These are phyloP conservation scores for Didymella pomorum DNA, from an alignment of 2,329 filamentous ascomycete genomes.

Conservation along the genomic window DNA sequence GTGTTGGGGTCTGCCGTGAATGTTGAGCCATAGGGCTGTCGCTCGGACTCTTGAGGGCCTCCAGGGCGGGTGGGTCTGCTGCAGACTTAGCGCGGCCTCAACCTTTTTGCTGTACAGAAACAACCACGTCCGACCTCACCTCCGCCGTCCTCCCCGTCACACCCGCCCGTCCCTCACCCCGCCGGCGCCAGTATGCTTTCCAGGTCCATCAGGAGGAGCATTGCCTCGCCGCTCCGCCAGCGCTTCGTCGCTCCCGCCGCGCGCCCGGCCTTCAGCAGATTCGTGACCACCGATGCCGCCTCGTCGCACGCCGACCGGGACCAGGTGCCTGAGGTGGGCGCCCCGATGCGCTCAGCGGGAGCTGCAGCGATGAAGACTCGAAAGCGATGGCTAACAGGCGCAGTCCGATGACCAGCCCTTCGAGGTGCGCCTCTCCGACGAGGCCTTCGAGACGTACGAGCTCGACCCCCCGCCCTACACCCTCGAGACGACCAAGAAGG, in stretches of 20 bases:
- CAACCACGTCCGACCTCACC: not conserved
- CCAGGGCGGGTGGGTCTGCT: slow-evolving; percentile 11
- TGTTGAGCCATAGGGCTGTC: slow-evolving; percentile 1
- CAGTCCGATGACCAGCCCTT: slow-evolving; percentile 95
- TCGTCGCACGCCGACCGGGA: slow-evolving; percentile 86
- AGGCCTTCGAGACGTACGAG: slow-evolving; percentile 99
- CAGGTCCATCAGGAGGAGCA: slow-evolving; percentile 51
- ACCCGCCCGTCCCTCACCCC: slow-evolving; percentile 27
- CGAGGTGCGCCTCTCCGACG: slow-evolving; percentile 89
- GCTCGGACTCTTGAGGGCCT: slow-evolving; percentile 1
- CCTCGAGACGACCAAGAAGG: slow-evolving; percentile 92
- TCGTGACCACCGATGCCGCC: slow-evolving; percentile 94
- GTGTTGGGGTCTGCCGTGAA: not conserved
- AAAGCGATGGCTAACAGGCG: slow-evolving; percentile 32
- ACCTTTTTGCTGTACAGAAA: slow-evolving; percentile 16
- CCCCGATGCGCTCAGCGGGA: slow-evolving; percentile 6
- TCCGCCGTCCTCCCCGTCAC: slow-evolving; percentile 23
- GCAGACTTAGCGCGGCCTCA: slow-evolving; percentile 12
- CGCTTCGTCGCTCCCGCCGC: slow-evolving; percentile 47
- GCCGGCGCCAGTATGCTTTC: slow-evolving; percentile 49
- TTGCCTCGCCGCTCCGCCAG: slow-evolving; percentile 52
- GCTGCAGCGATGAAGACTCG: slow-evolving; percentile 2
- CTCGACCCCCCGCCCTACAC: slow-evolving; percentile 95
- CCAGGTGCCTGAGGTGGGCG: slow-evolving; percentile 70
- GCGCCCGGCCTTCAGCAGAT: slow-evolving; percentile 59